These are phyloP conservation scores for Vanrija sp. DNA, from an alignment of 1,284 basidiomycete species.

Conservation along the genomic window DNA sequence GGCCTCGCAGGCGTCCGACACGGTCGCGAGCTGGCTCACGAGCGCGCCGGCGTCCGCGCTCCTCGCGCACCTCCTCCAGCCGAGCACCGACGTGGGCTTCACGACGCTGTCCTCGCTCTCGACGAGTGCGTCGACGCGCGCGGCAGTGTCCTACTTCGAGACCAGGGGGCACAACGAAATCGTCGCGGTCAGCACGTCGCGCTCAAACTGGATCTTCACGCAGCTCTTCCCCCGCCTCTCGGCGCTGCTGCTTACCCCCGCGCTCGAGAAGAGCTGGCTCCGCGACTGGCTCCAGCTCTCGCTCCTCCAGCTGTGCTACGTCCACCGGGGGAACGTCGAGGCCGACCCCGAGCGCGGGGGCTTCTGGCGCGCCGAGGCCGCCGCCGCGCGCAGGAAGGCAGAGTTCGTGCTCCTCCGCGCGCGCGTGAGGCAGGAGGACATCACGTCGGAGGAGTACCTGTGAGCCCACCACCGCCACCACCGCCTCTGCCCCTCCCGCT, in stretches of 20 bases:
- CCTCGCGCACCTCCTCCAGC: too few species aligned
- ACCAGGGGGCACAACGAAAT: conserved; percentile 19
- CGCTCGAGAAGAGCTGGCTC: not conserved
- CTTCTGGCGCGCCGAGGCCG: conserved; percentile 9
- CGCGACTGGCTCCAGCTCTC: conserved; percentile 15
- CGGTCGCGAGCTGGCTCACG: too few species aligned
- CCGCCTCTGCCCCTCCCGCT: not conserved
- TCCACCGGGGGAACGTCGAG: conserved; percentile 21
- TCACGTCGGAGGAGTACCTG: conserved; percentile 22
- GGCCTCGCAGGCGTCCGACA: too few species aligned
- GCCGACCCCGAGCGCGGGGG: conserved; percentile 7
- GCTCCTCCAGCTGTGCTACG: conserved; percentile 17
- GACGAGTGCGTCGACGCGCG: conserved; percentile 1
- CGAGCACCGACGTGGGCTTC: too few species aligned
- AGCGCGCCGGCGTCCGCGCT: too few species aligned
- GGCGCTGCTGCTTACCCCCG: not conserved
- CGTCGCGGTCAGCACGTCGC: conserved; percentile 5
- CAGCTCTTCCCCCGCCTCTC: conserved; percentile 19
- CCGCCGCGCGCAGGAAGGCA: conserved; percentile 7
- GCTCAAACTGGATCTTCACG: conserved; percentile 23
- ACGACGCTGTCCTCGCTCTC: conserved; percentile 6
- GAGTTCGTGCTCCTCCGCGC: conserved; percentile 14
- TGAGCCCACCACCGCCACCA: not conserved
- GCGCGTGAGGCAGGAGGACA: conserved; percentile 10
- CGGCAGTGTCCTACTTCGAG: conserved; percentile 21